Base-by-base conservation (phyloP, 2,329 filamentous ascomycete genomes). In the Arthrobotrys entomopaga region DNA sequence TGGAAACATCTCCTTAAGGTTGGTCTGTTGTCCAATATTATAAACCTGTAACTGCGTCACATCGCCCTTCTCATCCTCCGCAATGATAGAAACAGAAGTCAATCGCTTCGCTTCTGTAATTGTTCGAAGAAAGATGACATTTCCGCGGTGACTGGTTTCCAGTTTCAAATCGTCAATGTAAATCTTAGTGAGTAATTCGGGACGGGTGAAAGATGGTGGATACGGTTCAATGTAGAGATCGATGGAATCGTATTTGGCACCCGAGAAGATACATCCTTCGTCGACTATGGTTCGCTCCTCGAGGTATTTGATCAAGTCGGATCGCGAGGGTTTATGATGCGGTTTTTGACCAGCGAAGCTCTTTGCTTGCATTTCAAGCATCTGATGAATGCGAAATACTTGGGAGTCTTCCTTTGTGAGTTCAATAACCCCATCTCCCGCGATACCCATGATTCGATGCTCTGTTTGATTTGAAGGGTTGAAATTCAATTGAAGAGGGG, bases 151-250 rank as follows among this genome's bases (percentile, higher is more conserved):
- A 16, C 38, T 43, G n/a, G 42, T 58, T n/a, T 59, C 57, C 1
- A 67, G 1, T 8, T 11, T 58, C 3, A 74, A 34, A 22, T 74
- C 57, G 1, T 26, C 13, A 16, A 74, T 29, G 11, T 19, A 29
- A 3, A 63, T 58, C n/a, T 38, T 49, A 10, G 15, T 26, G n/a
- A 74, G n/a, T 1, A 54, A 29, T 15, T 54, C 29, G 7, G 67
- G 11, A 3, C 13, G 6, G 6, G 15, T 38, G 11, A 13, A 3
- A 0, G 63, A 67, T 34, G 63, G 63, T 4, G 42, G 29, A 24
- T 74, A 74, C 2, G 69, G 61, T 34, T 74, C 58, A 7, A 61
- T 59, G 2, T 61, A 20, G 22, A 57, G 46, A 11, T 74, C 70
- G 4, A 42, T 43, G 0, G 26, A 43, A 13, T 60, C 19, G 20